phyloP scores from a whole-genome alignment of 345 rosid species.

The Corymbia maculata region DNA sequence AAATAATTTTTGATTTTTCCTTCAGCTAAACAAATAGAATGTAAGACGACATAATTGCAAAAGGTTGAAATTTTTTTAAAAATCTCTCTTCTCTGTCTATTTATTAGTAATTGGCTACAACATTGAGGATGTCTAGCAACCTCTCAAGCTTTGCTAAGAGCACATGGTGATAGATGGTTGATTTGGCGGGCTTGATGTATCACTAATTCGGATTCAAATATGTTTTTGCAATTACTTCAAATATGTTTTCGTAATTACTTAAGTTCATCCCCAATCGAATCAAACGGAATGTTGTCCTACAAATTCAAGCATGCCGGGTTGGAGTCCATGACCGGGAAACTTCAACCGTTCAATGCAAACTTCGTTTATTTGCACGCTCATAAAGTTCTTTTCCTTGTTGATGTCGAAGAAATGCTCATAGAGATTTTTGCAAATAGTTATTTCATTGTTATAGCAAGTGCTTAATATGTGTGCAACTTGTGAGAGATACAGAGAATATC shows the following conservation, averaged over 20 bases:
- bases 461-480: background rate
- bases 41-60: background rate
- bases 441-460: background rate
- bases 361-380: background rate
- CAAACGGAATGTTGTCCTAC: background rate
- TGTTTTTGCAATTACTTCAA: too few relatives aligned
- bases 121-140: background rate
- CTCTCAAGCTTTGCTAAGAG: background rate
- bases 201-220: background rate
- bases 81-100: too few relatives aligned
- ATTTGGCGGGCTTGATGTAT: background rate
- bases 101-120: background rate
- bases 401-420: too few relatives aligned
- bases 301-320: background rate
- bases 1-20: background rate
- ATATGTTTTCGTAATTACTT: too few relatives aligned
- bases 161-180: background rate
- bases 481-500: background rate
- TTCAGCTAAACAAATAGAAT: background rate
- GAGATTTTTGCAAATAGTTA: background rate
- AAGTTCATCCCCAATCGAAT: too few relatives aligned
- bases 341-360: background rate
- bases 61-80: background rate
- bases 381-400: too few relatives aligned
- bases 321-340: background rate